Evolutionary conservation across 2,329 filamentous ascomycete species (phyloP), one percentile per base, ranked within the genome.

Genomic region (Decorospora gaudefroyi): DNA sequence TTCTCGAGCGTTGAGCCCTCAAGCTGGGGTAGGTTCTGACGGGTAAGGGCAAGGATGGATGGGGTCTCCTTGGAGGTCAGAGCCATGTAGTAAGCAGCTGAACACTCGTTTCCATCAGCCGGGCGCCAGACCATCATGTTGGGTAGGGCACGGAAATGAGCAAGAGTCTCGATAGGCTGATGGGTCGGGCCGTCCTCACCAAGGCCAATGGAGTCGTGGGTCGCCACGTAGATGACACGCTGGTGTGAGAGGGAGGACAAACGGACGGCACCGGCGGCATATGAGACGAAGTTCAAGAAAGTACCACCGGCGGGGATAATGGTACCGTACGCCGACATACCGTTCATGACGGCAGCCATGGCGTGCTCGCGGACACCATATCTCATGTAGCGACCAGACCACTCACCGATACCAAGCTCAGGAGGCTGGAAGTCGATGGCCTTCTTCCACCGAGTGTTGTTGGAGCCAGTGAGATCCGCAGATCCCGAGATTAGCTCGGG

Each of bases 61-160:
- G 93, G 93, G 25, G 92, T 96, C 74, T 86, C 79, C 78, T 90
- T 89, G 66, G 89, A 87, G 59, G 88, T 96, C 61, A 99, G 79
- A 35, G 91, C 89, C 67, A 95, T 81, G 78, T 97, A 97, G 84
- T 97, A 99, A 61, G 93, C 92, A 67, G 90, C 92, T 70, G 88
- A 95, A 65, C 88, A 93, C 87, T 99, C 93, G 80, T 97, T 97
- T 69, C 92, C 92, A 69, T 97, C 93, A 65, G 93, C 92, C 61
- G 93, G 93, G 71, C 93, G 91, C 93, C 93, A 97, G 67, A 97
- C 92, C 89, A 97, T 96, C 81, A 87, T 88, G 86, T 99, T 99
- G 70, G 93, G 93, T 63, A 97, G 84, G 57, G 93, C 93, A 73
- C 93, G 92, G 90, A 97, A 97, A 78, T 97, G 93, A 49, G 91